Base-by-base conservation (phyloP, 1,284 basidiomycete genomes). In the Butyriboletus appendiculatus region DNA sequence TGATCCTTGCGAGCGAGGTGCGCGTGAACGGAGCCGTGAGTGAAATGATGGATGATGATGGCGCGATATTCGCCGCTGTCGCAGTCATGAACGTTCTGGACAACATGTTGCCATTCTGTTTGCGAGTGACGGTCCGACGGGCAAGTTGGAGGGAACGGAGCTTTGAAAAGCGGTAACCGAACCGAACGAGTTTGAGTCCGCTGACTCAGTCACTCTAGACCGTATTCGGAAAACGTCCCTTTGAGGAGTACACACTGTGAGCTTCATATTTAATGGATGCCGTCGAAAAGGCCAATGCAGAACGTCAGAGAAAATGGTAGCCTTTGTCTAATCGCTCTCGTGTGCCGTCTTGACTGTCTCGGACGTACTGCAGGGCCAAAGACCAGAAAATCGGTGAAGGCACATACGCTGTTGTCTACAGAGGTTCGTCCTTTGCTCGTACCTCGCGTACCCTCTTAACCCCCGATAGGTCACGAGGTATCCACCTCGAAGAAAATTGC, bases 341-440 rank as follows among this genome's bases (percentile, higher is more conserved):
- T 28, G 42, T 35, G 45, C 37, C 48, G 39, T 45, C 51, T 49
- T 61, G 44, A 63, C 45, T 49, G n/a, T 37, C 20, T 26, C 16
- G 44, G 41, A 34, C 38, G 49, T 26, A 11, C 59, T 9, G n/a
- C 63, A 90, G 88, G 88, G 75, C 77, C n/a, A 95, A 96, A 71
- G 91, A 92, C 64, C 81, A 84, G 65, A 95, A 95, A 71, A 83
- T 95, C 46, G 96, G 96, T 68, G 96, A 99, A 75, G 97, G 96
- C 74, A 91, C 95, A 16, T 99, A 97, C 72, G 96, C 96, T 53
- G 94, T 97, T 52, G 97, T 99, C 2, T 99, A 96, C 73, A 83
- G 86, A 83, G 95, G 94, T 88, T 56, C 34, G 55, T 51, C 42
- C 0, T n/a, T n/a, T 14, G 26, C 32, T 48, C 24, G 26, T 34